phyloP scores from a whole-genome alignment of 2,329 filamentous ascomycete species.

The Colletotrichum orbiculare region DNA sequence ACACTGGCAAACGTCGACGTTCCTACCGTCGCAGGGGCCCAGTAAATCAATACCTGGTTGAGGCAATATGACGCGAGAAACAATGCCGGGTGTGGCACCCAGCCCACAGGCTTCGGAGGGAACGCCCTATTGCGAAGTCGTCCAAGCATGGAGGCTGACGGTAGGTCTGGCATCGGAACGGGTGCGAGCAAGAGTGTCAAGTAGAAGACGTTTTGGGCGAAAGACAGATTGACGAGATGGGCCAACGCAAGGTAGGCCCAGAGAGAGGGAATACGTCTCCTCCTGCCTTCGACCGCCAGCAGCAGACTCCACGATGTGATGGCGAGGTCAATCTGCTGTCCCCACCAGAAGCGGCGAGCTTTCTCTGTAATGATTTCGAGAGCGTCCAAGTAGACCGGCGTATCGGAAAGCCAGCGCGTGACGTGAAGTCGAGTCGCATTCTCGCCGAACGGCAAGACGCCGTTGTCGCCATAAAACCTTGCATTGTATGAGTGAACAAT shows the following conservation, averaged over 20 bases:
- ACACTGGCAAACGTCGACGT: constrained; percentile 52
- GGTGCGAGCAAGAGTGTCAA: constrained; percentile 68
- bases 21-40: constrained; percentile 53
- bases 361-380: constrained; percentile 66
- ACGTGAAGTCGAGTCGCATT: constrained; percentile 49
- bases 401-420: constrained; percentile 64
- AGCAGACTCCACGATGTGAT: constrained; percentile 66
- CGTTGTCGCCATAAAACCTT: constrained; percentile 45
- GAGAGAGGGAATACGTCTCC: constrained; percentile 65
- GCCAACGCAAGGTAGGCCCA: constrained; percentile 69
- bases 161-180: constrained; percentile 51
- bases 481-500: constrained; percentile 2
- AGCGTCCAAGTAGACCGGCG: constrained; percentile 62
- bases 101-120: constrained; percentile 55
- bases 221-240: constrained; percentile 69
- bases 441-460: constrained; percentile 47
- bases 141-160: constrained; percentile 45
- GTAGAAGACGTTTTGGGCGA: constrained; percentile 73
- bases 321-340: constrained; percentile 67
- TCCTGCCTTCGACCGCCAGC: constrained; percentile 67
- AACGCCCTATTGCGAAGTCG: constrained; percentile 46
- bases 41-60: constrained; percentile 50
- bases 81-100: constrained; percentile 52
- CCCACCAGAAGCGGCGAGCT: constrained; percentile 70
- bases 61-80: constrained; percentile 47